Percentiles rank a stretch among this genome's conserved stretches.
Evolutionary conservation across 108 stramenopile species (phyloP).

Genomic region (Skeletonema tropicum): DNA sequence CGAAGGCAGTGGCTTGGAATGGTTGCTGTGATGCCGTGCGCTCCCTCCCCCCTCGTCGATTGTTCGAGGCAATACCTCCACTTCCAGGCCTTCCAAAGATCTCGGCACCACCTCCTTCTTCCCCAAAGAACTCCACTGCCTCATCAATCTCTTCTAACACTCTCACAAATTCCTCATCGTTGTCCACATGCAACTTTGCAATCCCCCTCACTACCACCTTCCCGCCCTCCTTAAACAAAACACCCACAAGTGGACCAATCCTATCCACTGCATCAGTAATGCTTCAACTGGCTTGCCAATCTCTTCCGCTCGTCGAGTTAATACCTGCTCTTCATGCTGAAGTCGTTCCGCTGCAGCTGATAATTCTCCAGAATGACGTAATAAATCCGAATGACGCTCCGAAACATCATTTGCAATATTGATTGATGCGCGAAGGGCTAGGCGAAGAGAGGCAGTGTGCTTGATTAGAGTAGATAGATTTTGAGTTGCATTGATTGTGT

Average conservation of each 20-base stretch:
- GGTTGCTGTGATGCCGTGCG: not conserved
- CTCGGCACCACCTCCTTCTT: constrained; percentile 56
- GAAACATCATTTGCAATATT: constrained; percentile 82
- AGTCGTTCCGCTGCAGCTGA: constrained; percentile 89
- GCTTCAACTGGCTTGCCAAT: constrained; percentile 84
- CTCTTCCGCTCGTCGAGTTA: constrained; percentile 76
- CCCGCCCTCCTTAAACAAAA: constrained; percentile 71
- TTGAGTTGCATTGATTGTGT: constrained; percentile 49
- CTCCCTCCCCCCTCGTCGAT: not conserved
- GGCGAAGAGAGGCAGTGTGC: constrained; percentile 66
- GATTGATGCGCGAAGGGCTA: constrained; percentile 72
- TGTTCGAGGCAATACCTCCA: not conserved
- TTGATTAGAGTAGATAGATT: constrained; percentile 60
- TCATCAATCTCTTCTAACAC: constrained; percentile 79
- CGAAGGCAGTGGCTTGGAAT: constrained; percentile 31
- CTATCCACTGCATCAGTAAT: constrained; percentile 88
- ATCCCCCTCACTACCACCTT: constrained; percentile 66
- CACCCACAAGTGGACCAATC: constrained; percentile 76
- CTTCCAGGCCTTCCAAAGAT: constrained; percentile 39
- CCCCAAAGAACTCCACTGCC: constrained; percentile 79
- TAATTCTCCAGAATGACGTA: constrained; percentile 85
- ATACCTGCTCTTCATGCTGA: constrained; percentile 73
- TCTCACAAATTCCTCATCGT: constrained; percentile 57
- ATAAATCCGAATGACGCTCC: constrained; percentile 75
- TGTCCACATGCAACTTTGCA: constrained; percentile 83